Conservation (phyloP, 192 early-diverging fungal species). For the Umbelopsis sp. region DNA sequence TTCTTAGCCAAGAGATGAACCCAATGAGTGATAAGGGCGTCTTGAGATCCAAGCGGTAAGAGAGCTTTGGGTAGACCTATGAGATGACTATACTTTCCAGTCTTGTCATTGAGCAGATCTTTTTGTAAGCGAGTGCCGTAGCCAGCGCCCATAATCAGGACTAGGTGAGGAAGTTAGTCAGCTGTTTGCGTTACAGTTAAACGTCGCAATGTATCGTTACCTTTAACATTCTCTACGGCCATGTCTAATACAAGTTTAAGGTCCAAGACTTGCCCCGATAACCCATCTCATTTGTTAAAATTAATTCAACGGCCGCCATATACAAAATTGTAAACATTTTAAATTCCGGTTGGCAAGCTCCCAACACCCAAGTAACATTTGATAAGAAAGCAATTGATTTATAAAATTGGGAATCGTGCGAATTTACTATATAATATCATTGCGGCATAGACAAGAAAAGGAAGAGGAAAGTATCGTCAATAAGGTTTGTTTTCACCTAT, state of each 20-base stretch:
- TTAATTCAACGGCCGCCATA: neutral
- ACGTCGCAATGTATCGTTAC: neutral
- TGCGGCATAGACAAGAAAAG: no score
- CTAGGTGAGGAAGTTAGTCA: slow-evolving; percentile 1
- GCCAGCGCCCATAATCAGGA: slow-evolving; percentile 62
- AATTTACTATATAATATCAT: no score
- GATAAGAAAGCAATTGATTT: no score
- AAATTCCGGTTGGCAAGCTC: no score
- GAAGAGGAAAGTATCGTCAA: neutral
- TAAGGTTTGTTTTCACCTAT: neutral
- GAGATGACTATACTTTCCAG: slow-evolving; percentile 38
- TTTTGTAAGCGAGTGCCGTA: slow-evolving; percentile 63
- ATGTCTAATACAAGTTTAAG: neutral
- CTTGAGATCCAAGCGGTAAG: slow-evolving; percentile 44
- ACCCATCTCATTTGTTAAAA: neutral
- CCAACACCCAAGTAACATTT: no score
- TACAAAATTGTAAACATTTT: no score
- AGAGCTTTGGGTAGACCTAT: slow-evolving; percentile 52
- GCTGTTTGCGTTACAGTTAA: neutral
- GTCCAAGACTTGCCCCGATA: neutral
- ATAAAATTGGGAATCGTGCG: no score
- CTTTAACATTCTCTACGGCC: slow-evolving; percentile 13
- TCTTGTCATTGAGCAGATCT: slow-evolving; percentile 43
- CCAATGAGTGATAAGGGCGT: slow-evolving; percentile 51
- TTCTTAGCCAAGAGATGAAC: slow-evolving; percentile 30